Evolutionary conservation across 176 grass and related monocot species (phyloP).

Genomic region (Ensete ventricosum): DNA sequence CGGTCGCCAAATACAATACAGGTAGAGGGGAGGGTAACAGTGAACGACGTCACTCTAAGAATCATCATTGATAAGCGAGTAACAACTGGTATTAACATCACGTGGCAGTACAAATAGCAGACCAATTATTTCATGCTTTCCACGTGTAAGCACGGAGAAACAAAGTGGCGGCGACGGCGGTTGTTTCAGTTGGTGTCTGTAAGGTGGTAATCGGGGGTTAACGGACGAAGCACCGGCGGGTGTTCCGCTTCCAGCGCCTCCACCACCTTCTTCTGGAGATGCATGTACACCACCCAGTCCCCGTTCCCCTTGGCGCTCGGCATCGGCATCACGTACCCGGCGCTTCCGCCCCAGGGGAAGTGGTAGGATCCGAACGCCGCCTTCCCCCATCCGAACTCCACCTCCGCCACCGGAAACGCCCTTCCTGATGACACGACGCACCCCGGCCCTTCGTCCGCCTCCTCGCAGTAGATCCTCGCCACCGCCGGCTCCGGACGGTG

Average conservation of each 20-base stretch:
- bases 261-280: slow-evolving; percentile 26
- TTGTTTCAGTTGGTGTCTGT: not conserved
- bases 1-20: too few species aligned
- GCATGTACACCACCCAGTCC: slow-evolving; percentile 63
- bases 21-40: too few species aligned
- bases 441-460: slow-evolving; percentile 4
- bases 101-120: too few species aligned
- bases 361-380: slow-evolving; percentile 56
- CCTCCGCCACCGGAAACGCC: slow-evolving; percentile 32
- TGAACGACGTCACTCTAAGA: too few species aligned
- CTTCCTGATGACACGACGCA: slow-evolving; percentile 56
- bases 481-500: slow-evolving; percentile 29
- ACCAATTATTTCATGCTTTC: too few species aligned
- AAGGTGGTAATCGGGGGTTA: slow-evolving; percentile 38
- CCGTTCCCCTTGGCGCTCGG: slow-evolving; percentile 34
- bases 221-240: slow-evolving; percentile 25
- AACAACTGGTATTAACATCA: too few species aligned
- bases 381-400: slow-evolving; percentile 45
- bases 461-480: slow-evolving; percentile 36
- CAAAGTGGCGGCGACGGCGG: too few species aligned
- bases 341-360: slow-evolving; percentile 36
- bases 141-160: too few species aligned
- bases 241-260: slow-evolving; percentile 43
- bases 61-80: too few species aligned
- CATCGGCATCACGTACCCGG: slow-evolving; percentile 71